phyloP scores from a whole-genome alignment of 768 basidiomycete species.

The Hygrophorus pudorinus region DNA sequence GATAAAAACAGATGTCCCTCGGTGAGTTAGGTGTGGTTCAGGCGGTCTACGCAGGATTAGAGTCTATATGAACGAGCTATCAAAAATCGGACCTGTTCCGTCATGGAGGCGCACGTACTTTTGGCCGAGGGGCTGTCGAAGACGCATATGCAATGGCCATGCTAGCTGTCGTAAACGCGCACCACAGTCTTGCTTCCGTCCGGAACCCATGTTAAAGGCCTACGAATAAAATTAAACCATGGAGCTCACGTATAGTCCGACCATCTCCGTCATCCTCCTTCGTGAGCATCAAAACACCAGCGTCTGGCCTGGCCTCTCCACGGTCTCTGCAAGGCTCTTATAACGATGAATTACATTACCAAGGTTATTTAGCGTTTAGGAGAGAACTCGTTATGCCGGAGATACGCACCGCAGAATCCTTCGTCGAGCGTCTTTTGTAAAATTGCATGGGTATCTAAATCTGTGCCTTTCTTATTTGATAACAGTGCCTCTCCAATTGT shows the following conservation, averaged over 20 bases:
- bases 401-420: conserved; percentile 41
- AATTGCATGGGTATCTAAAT: too few species aligned
- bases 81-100: not conserved
- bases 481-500: conserved; percentile 34
- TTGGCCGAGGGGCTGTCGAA: conserved; percentile 40
- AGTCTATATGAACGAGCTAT: conserved; percentile 17
- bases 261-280: conserved; percentile 27
- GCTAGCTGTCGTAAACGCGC: conserved; percentile 73
- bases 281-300: conserved; percentile 53
- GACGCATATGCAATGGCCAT: conserved; percentile 74
- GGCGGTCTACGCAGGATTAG: conserved; percentile 32
- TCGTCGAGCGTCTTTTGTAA: conserved; percentile 43
- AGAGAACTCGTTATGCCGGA: not conserved
- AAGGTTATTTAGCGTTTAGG: too few species aligned
- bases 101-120: conserved; percentile 29
- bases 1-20: conserved; percentile 41
- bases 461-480: too few species aligned
- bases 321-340: conserved; percentile 27
- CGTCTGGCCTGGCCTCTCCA: conserved; percentile 39
- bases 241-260: conserved; percentile 6
- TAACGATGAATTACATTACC: not conserved
- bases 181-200: conserved; percentile 59
- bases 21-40: conserved; percentile 5
- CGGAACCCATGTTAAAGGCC: not conserved
- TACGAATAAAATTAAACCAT: not conserved